phyloP scores from a whole-genome alignment of 495 filamentous ascomycete species.

The Apiosordaria backusii region DNA sequence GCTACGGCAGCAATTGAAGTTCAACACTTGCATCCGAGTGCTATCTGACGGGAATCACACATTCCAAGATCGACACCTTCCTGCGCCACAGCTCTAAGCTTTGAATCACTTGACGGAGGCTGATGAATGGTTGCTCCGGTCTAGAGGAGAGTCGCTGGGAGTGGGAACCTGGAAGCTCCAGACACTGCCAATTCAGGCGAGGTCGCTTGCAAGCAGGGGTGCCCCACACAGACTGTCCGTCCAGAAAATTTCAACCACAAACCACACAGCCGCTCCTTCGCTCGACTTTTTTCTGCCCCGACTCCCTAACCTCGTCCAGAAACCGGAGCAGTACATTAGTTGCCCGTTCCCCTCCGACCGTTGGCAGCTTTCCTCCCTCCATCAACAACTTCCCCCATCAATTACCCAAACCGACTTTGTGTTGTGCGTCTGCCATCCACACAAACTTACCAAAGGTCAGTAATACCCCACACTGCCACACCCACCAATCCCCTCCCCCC shows the following conservation, averaged over 20 bases:
- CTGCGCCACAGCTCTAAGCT: not conserved
- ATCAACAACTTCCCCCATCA: constrained; percentile 13
- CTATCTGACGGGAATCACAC: no score
- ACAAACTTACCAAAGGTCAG: constrained; percentile 11
- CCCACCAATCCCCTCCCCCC: constrained; percentile 12
- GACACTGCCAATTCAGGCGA: constrained; percentile 22
- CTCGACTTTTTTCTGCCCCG: constrained; percentile 10
- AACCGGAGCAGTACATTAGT: constrained; percentile 13
- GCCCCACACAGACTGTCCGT: constrained; percentile 28
- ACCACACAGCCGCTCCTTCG: constrained; percentile 22
- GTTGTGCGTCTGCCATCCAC: constrained; percentile 5
- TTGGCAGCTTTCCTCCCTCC: constrained; percentile 11
- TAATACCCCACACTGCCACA: constrained; percentile 27
- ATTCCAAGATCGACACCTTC: not conserved
- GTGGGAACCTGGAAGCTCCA: not conserved
- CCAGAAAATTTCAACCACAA: constrained; percentile 35
- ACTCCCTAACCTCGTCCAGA: constrained; percentile 13
- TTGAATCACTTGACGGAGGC: constrained; percentile 19
- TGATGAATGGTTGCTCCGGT: not conserved
- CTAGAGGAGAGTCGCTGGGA: not conserved
- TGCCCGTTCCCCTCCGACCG: constrained; percentile 21
- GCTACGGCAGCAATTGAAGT: not conserved
- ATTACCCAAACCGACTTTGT: constrained; percentile 14
- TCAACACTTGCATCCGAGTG: not conserved
- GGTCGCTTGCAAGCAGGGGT: constrained; percentile 25